Evolutionary conservation across 305 asterid genomes (phyloP).

Genomic region (Ilex paraguariensis): DNA sequence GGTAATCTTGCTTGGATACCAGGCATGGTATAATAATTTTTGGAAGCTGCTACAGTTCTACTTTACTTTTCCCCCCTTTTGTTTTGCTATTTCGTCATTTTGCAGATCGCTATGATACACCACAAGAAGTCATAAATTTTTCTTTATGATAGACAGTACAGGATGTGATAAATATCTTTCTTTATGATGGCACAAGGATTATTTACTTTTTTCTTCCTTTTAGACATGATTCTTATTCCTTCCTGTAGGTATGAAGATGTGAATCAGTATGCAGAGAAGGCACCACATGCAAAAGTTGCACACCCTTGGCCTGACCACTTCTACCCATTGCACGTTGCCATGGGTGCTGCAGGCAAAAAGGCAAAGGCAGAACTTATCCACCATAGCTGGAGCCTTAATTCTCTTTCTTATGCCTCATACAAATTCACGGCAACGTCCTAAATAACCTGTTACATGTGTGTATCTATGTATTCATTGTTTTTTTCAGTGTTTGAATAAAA

Average conservation of each 20-base stretch:
- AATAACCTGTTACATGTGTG: conserved; percentile 3
- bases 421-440: conserved; percentile 39
- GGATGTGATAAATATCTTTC: too few relatives aligned
- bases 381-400: conserved; percentile 38
- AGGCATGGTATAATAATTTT: too few relatives aligned
- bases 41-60: not conserved
- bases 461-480: not conserved
- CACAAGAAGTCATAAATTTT: too few relatives aligned
- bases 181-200: too few relatives aligned
- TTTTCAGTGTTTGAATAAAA: too few relatives aligned
- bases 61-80: not conserved
- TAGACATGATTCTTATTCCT: not conserved
- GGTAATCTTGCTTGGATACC: too few relatives aligned
- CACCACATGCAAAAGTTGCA: conserved; percentile 58
- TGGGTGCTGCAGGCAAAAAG: conserved; percentile 56
- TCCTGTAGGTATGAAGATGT: conserved; percentile 44
- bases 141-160: too few relatives aligned
- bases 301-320: conserved; percentile 68
- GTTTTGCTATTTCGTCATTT: too few relatives aligned
- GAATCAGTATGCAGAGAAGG: conserved; percentile 49
- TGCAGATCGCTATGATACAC: too few relatives aligned
- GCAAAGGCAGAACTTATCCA: conserved; percentile 62
- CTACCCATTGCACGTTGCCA: conserved; percentile 56
- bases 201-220: too few relatives aligned
- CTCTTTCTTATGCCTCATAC: conserved; percentile 64